Conservation (phyloP, 2,329 filamentous ascomycete species). For the Cladosporium sp. region DNA sequence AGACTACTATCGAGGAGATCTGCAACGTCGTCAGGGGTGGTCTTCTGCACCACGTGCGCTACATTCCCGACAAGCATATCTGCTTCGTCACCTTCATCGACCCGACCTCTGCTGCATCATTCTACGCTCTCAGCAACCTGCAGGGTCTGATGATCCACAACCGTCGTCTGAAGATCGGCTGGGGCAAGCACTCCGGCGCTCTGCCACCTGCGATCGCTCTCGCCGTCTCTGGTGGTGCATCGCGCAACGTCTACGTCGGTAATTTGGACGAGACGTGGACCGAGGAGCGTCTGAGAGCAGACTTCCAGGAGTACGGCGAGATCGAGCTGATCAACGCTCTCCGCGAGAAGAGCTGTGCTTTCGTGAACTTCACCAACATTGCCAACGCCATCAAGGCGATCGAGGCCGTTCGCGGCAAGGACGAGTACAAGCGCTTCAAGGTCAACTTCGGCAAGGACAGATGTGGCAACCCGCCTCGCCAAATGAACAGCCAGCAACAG, state of each 20-base stretch:
- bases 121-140: conserved; percentile 95
- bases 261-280: conserved; percentile 97
- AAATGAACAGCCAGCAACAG: conserved; percentile 60
- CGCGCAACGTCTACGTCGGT: conserved; percentile 97
- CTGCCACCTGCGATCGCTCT: conserved; percentile 93
- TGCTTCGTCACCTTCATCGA: conserved; percentile 99
- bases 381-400: conserved; percentile 99
- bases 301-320: conserved; percentile 96
- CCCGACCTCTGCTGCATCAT: conserved; percentile 93
- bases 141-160: conserved; percentile 99
- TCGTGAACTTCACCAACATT: conserved; percentile 99
- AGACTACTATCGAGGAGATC: conserved; percentile 98
- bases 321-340: conserved; percentile 97
- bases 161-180: conserved; percentile 93
- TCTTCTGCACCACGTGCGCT: conserved; percentile 94
- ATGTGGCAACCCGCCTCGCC: conserved; percentile 92
- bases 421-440: conserved; percentile 98
- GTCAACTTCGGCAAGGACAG: conserved; percentile 99
- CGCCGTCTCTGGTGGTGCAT: conserved; percentile 92
- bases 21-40: conserved; percentile 98
- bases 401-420: conserved; percentile 87
- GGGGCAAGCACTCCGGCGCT: conserved; percentile 98
- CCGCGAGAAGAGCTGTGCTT: conserved; percentile 97
- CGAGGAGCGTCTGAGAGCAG: conserved; percentile 89
- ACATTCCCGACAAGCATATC: conserved; percentile 99